phyloP scores from a whole-genome alignment of 2,329 filamentous ascomycete genomes.

The Acephala macrosclerotiorum region DNA sequence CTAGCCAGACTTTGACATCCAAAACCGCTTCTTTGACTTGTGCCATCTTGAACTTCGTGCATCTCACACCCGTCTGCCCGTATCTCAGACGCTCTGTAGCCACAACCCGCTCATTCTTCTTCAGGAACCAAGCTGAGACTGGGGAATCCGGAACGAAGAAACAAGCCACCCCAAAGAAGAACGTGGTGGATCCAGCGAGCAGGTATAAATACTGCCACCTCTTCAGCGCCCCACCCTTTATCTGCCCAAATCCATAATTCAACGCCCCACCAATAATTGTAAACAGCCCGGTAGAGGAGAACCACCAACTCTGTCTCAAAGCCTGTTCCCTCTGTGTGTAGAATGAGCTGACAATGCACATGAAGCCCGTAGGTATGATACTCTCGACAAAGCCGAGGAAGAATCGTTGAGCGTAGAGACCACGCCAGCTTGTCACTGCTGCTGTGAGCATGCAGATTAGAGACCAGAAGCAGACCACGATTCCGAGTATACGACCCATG shows the following conservation, averaged over 20 bases:
- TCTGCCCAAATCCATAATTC: conserved; percentile 74
- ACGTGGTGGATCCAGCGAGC: conserved; percentile 67
- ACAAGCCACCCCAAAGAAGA: conserved; percentile 70
- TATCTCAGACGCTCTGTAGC: conserved; percentile 68
- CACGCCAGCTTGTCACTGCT: conserved; percentile 67
- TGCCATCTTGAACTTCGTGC: conserved; percentile 63
- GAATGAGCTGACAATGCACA: conserved; percentile 66
- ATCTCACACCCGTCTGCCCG: conserved; percentile 69
- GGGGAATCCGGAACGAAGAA: conserved; percentile 72
- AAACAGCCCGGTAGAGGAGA: conserved; percentile 59
- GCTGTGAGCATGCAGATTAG: conserved; percentile 73
- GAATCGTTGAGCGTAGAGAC: conserved; percentile 72
- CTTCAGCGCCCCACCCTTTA: conserved; percentile 58
- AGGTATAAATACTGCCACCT: conserved; percentile 78
- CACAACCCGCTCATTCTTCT: conserved; percentile 65
- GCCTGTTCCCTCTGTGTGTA: conserved; percentile 73
- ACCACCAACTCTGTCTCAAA: conserved; percentile 72
- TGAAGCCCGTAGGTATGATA: conserved; percentile 71
- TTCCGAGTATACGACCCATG: conserved; percentile 68
- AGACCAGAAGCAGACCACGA: conserved; percentile 70
- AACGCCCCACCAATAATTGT: conserved; percentile 69
- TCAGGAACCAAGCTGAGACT: conserved; percentile 73
- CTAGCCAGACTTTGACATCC: conserved; percentile 69
- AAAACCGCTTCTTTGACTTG: conserved; percentile 65
- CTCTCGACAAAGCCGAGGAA: conserved; percentile 68